These are phyloP conservation scores for Moricandia arvensis DNA, from an alignment of 345 rosid genomes.

Conservation along the genomic window DNA sequence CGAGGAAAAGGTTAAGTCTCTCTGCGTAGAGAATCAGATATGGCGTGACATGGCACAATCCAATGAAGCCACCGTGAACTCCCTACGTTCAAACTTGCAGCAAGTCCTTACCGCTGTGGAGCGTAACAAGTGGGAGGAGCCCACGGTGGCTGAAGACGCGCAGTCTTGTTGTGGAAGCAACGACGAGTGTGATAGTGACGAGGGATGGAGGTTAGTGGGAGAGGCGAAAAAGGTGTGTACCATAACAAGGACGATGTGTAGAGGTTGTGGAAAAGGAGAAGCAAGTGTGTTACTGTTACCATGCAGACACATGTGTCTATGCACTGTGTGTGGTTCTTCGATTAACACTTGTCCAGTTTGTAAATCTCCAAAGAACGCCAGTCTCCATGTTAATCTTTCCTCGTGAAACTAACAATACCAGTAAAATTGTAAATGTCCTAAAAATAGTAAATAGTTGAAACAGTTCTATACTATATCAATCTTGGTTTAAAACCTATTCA, in stretches of 20 bases:
- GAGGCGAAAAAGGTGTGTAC: conserved; percentile 27
- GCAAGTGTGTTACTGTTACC: conserved; percentile 76
- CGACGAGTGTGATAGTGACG: conserved; percentile 31
- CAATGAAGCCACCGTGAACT: conserved; percentile 77
- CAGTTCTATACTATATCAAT: not conserved
- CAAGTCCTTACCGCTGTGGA: conserved; percentile 50
- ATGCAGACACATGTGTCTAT: conserved; percentile 83
- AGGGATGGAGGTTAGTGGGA: conserved; percentile 25
- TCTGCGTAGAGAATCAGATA: conserved; percentile 70
- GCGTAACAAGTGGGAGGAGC: conserved; percentile 27
- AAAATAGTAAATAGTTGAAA: conserved; percentile 33
- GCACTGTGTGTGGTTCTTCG: conserved; percentile 60
- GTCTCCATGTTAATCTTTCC: conserved; percentile 68
- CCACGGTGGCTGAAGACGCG: conserved; percentile 53
- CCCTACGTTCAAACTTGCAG: conserved; percentile 61
- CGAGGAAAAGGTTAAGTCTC: conserved; percentile 62
- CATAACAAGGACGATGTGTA: conserved; percentile 39
- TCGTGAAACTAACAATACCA: conserved; percentile 27
- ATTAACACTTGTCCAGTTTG: conserved; percentile 68
- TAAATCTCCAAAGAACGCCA: conserved; percentile 60
- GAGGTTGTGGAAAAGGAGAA: conserved; percentile 62
- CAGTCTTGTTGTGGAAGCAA: conserved; percentile 72
- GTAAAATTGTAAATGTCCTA: conserved; percentile 23
- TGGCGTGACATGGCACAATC: conserved; percentile 84
- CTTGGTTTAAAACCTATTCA: conserved; percentile 10